Conservation (phyloP, 306 rosid species). For the Cicer judaicum region DNA sequence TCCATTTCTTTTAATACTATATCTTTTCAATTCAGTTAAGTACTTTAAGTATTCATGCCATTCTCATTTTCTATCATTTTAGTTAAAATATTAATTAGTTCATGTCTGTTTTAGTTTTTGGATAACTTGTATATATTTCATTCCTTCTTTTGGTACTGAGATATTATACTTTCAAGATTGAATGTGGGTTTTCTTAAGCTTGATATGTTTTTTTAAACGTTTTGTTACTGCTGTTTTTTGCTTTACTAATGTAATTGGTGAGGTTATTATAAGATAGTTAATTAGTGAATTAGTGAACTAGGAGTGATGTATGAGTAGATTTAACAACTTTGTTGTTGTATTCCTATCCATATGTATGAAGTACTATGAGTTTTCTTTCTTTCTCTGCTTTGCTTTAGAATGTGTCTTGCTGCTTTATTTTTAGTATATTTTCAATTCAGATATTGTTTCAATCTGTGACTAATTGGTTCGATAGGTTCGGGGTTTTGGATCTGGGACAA, state of each 20-base stretch:
- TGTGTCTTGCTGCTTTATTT: neutral
- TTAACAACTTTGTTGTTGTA: neutral
- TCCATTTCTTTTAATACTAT: neutral
- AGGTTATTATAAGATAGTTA: neutral
- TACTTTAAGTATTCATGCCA: neutral
- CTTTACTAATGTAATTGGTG: neutral
- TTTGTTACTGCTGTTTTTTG: neutral
- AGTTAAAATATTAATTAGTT: neutral
- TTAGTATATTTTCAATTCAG: neutral
- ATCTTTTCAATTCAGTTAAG: neutral
- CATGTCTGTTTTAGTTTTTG: neutral
- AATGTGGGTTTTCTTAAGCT: neutral
- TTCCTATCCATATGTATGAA: neutral
- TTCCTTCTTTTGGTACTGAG: neutral
- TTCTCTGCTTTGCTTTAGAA: neutral
- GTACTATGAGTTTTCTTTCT: neutral
- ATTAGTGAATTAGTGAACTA: neutral
- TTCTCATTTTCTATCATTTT: neutral
- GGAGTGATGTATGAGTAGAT: neutral
- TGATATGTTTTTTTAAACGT: neutral
- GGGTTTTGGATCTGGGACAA: slow-evolving; percentile 16
- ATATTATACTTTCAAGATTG: neutral
- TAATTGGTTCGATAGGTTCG: neutral
- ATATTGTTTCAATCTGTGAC: neutral
- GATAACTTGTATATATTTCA: neutral